Evolutionary conservation across 2,329 filamentous ascomycete species (phyloP), one percentile per base, ranked within the genome.

Genomic region (Aspergillus aculeatus): DNA sequence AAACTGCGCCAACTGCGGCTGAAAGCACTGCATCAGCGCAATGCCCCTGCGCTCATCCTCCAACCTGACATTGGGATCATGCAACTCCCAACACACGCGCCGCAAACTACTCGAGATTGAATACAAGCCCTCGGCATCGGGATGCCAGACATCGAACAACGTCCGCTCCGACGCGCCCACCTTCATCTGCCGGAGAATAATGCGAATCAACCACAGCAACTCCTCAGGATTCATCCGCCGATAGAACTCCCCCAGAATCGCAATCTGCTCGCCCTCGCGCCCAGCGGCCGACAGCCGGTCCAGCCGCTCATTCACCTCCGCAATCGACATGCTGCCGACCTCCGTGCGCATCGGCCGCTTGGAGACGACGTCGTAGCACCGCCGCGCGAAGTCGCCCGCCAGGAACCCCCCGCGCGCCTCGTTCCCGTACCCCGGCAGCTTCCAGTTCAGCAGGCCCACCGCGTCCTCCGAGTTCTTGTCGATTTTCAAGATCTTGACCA

Each of bases 401-500:
- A 89, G 86, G 1, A 48, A 55, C 24, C 85, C 26, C 24, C 85
- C 26, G 26, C 26, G 81, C 58, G 82, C 84, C 0, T 84, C 82
- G 2, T 80, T 77, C 2, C 82, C 86, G 62, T 89, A 84, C 1
- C 91, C 90, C 0, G 93, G 94, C 0, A 96, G 79, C 75, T 96
- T 98, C 95, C 95, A 99, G 64, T 96, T 91, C 57, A 96, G 76
- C 24, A 99, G 81, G 64, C 86, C 92, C 71, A 89, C 89, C 0
- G 89, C 94, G 78, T 98, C 94, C 64, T 96, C 91, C 0, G 92
- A 96, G 68, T 93, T 88, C 69, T 89, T 91, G 78, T 93, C 89
- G 68, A 99, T 96, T 71, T 93, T 94, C 82, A 96, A 89, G 44
- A 96, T 84, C 72, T 92, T 94, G 60, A 97, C 90, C n/a, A 98